Base-by-base conservation (phyloP, 352 stramenopile species). In the Pythium grandisporangium region DNA sequence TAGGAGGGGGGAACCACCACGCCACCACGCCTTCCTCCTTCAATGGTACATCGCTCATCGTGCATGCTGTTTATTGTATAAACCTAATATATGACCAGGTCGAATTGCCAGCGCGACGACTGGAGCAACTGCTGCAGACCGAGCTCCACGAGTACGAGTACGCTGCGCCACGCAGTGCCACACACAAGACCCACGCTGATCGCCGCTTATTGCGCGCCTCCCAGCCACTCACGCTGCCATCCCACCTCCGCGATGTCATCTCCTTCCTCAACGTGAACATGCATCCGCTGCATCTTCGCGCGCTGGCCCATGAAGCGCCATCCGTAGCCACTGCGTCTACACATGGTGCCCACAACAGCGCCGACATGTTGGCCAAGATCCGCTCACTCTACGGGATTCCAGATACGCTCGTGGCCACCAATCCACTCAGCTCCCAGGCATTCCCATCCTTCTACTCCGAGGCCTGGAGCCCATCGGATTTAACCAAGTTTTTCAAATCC, bases 371-470 rank as follows among this genome's bases (percentile, higher is more conserved):
- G 1, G 61, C 51, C 8, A 40, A 56, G 10, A 63, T 93, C 54
- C 75, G 75, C 10, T 42, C 61, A 2, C 61, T 59, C 6, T 93
- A 93, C 45, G 53, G 57, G 19, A 88, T 93, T 20, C 72, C 80
- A 3, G 54, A 69, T 29, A 52, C 83, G 13, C 63, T 90, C 7
- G 63, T 84, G 14, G 70, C 72, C 24, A 84, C 70, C 10, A 91
- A 93, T 26, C 36, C 58, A 3, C 62, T 37, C 30, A 89, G 77
- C 36, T 52, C 60, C 13, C 80, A 93, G 48, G 61, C 55, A 7
- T 49, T 88, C 7, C 70, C 80, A 22, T 88, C 79, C 13, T 93
- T 93, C 39, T 93, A 88, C 59, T 50, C 66, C 4, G 80, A 93
- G 37, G 65, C 57, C 6, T 93, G 67, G 43, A 71, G 57, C 30